These are phyloP conservation scores for Pittosporum tobira DNA, from an alignment of 129 eudicot species.

Conservation along the genomic window DNA sequence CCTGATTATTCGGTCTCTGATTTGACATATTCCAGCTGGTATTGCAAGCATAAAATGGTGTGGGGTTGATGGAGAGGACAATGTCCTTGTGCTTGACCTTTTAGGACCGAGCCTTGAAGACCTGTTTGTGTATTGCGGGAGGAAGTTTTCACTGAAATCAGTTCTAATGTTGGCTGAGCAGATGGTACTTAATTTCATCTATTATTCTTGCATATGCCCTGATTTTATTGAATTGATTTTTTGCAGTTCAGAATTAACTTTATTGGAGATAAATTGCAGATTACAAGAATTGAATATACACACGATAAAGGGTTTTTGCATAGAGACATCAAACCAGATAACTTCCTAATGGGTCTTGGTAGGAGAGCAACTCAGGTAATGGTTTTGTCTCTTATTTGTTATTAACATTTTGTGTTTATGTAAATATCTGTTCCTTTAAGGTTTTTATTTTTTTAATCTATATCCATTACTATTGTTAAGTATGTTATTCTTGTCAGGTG, in stretches of 20 bases:
- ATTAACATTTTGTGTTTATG: not conserved
- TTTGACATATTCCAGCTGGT: constrained; percentile 30
- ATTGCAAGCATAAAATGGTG: constrained; percentile 43
- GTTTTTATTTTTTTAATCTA: not conserved
- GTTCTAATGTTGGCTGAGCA: constrained; percentile 86
- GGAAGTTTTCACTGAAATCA: constrained; percentile 46
- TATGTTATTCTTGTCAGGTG: constrained; percentile 37
- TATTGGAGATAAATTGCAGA: constrained; percentile 16
- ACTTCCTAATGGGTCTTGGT: constrained; percentile 74
- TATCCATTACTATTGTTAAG: not conserved
- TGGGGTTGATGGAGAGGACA: constrained; percentile 48
- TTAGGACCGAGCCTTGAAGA: constrained; percentile 64
- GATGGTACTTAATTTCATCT: constrained; percentile 28
- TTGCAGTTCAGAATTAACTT: too few relatives aligned
- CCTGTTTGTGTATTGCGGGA: constrained; percentile 38
- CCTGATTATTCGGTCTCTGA: not conserved
- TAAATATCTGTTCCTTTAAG: not conserved
- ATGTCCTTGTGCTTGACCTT: constrained; percentile 40
- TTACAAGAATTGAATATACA: constrained; percentile 50
- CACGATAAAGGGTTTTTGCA: constrained; percentile 70
- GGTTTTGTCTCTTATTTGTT: not conserved
- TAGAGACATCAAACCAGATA: constrained; percentile 74
- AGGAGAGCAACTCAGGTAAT: constrained; percentile 77
- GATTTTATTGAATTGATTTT: too few relatives aligned
- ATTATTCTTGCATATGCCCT: too few relatives aligned